Base-by-base conservation (phyloP, 441 rosid species). In the Jatropha multifida region DNA sequence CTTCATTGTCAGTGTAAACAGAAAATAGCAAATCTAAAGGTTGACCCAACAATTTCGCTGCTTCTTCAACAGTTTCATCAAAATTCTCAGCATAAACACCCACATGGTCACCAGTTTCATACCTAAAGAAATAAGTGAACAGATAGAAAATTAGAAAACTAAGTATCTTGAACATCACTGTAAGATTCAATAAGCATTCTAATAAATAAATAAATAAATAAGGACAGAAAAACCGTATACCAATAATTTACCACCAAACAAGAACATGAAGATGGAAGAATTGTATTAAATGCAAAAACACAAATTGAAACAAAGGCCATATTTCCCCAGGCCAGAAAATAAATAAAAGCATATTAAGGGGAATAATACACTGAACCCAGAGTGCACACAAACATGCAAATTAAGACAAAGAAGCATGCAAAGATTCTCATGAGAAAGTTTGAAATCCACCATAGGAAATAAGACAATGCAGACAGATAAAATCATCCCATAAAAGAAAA, bases 21-120 rank as follows among this genome's bases (percentile, higher is more conserved):
- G 99, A 89, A 83, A 94, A 94, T 70, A 87, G 68, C 48, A 88
- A 71, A 86, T 91, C 93, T 52, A 89, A 74, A 48, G 98, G 85
- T 62, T 85, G 91, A 74, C 87, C 97, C 81, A 94, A 84, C 87
- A 91, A 83, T 69, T 80, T 89, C 73, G 86, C 89, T 62, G 89
- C 96, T 84, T 90, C 97, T 81, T 90, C 92, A 76, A 93, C 93
- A 68, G 78, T 87, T 71, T 93, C 98, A 77, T 79, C 84, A 76
- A 84, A 80, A 85, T 91, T 94, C 51, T 92, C 98, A 65, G 87
- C 89, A 79, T 77, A 90, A 46, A 94, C 90, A 62, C 98, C 97
- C 15, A 90, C 92, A 78, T 94, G 99, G 78, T 94, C 99, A 79
- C 99, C 98, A 46, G 99, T 90, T 83, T 89, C 97, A 81, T 93